Percentiles rank a stretch among this genome's conserved stretches.
Conservation (phyloP, 805 yeast genomes). For the Brettanomyces nanus region DNA sequence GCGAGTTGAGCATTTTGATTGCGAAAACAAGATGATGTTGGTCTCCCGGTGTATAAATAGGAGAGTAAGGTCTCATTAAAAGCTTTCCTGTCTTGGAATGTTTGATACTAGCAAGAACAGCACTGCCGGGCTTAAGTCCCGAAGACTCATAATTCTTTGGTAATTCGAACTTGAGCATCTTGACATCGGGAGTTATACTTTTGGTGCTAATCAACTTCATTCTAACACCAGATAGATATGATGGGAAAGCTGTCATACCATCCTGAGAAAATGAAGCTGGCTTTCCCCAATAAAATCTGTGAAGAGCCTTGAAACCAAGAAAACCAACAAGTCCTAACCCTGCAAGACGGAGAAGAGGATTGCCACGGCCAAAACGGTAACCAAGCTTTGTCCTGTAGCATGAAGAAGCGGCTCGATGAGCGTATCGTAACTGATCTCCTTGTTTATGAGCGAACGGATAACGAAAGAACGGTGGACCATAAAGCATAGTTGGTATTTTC, state of each 20-base stretch:
- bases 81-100: constrained; percentile 1
- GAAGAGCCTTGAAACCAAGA: too few relatives aligned
- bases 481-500: too few relatives aligned
- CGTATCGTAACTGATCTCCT: too few relatives aligned
- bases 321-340: too few relatives aligned
- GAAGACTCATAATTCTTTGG: not conserved
- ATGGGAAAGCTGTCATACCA: not conserved
- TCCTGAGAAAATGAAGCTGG: too few relatives aligned
- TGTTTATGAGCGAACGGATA: too few relatives aligned
- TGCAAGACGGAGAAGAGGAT: too few relatives aligned
- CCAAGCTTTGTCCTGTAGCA: too few relatives aligned
- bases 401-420: too few relatives aligned
- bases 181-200: constrained; percentile 2
- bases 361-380: too few relatives aligned
- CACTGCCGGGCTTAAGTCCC: not conserved
- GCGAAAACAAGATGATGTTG: constrained; percentile 5
- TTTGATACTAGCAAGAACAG: not conserved
- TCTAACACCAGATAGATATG: not conserved
- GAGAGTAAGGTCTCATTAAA: constrained; percentile 4
- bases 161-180: constrained; percentile 1
- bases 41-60: constrained; percentile 4
- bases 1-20: constrained; percentile 3
- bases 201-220: not conserved
- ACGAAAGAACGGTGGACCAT: too few relatives aligned
- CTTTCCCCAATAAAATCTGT: too few relatives aligned